Percentiles rank a stretch among this genome's conserved stretches.
phyloP scores from a whole-genome alignment of 345 rosid species.

The Litchi chinensis region DNA sequence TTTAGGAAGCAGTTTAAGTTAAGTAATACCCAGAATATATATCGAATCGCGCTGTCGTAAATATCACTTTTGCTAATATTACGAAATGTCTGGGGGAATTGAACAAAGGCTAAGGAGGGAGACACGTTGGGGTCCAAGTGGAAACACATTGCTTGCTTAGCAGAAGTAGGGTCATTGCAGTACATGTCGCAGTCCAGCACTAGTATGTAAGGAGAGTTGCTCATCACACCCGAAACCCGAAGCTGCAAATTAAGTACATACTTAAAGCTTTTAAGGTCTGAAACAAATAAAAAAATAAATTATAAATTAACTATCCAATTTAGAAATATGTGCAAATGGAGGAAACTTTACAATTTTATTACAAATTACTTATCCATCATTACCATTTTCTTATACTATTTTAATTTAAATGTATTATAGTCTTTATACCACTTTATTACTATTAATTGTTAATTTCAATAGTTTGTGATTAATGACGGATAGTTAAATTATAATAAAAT shows the following conservation, averaged over 20 bases:
- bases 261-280: background rate
- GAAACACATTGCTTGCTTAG: conserved; percentile 50
- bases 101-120: conserved; percentile 39
- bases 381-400: too few relatives aligned
- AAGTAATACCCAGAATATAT: conserved; percentile 24
- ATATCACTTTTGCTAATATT: conserved; percentile 42
- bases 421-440: too few relatives aligned
- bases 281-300: too few relatives aligned
- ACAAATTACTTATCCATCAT: too few relatives aligned
- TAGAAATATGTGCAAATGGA: too few relatives aligned
- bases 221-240: conserved; percentile 45
- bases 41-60: conserved; percentile 41
- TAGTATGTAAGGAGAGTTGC: conserved; percentile 49
- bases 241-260: conserved; percentile 33
- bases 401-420: too few relatives aligned
- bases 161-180: conserved; percentile 49
- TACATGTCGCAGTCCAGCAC: conserved; percentile 56
- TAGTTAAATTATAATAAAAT: too few relatives aligned
- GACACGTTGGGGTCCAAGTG: conserved; percentile 37
- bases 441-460: too few relatives aligned
- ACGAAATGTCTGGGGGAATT: conserved; percentile 46
- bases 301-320: too few relatives aligned
- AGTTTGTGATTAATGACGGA: too few relatives aligned
- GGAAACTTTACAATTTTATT: too few relatives aligned
- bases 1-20: background rate